phyloP scores from a whole-genome alignment of 441 rosid species.

The Cnidoscolus chayamansa region DNA sequence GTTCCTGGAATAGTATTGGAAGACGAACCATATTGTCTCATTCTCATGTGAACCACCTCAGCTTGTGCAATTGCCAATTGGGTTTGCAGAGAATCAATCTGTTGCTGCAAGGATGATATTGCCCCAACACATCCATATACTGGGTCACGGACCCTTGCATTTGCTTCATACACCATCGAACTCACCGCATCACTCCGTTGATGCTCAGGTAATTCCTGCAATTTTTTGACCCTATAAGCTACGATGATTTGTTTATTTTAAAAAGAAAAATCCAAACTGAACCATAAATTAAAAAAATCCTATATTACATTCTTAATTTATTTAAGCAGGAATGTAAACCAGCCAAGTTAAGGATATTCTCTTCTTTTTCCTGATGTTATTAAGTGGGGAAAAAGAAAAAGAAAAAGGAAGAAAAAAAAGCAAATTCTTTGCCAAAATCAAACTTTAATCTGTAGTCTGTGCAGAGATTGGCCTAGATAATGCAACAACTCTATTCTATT shows the following conservation, averaged over 20 bases:
- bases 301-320: too few relatives aligned
- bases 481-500: background rate
- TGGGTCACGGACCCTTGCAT: constrained; percentile 92
- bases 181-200: constrained; percentile 83
- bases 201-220: constrained; percentile 71
- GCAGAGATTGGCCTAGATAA: background rate
- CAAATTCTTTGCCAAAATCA: background rate
- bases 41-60: constrained; percentile 59
- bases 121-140: constrained; percentile 90
- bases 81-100: constrained; percentile 67
- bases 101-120: constrained; percentile 69
- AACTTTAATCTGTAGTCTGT: background rate
- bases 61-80: constrained; percentile 78
- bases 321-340: background rate
- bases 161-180: constrained; percentile 91
- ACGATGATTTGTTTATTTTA: too few relatives aligned
- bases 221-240: background rate
- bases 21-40: constrained; percentile 33
- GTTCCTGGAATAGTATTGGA: constrained; percentile 11
- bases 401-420: too few relatives aligned
- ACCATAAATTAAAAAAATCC: too few relatives aligned
- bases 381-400: background rate
- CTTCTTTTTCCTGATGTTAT: background rate
- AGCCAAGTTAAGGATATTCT: background rate
- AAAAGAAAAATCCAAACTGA: too few relatives aligned